Base-by-base conservation (phyloP, 768 basidiomycete genomes). In the Rhizopogon vesiculosus region DNA sequence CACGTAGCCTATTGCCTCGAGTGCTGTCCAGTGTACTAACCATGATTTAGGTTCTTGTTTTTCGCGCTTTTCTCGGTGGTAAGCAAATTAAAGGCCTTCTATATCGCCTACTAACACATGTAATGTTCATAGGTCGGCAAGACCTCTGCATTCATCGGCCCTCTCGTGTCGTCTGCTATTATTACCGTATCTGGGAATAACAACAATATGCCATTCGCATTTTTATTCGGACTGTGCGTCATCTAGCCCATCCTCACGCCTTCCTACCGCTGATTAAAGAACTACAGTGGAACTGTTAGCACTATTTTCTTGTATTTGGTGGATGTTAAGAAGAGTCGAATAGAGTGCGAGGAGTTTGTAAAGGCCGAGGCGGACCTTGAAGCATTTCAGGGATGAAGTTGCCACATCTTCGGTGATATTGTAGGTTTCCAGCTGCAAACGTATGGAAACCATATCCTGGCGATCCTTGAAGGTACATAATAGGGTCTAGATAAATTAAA, bases 61-160 rank as follows among this genome's bases (percentile, higher is more conserved):
- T 88, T 88, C 64, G 84, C 85, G n/a, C 69, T 88, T 1, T 86
- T 86, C 63, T 86, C 85, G 19, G 82, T 89, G 59, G 85, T 87
- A 62, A 49, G 71, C 61, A 18, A 39, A 28, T 31, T 10, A 31
- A 51, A 2, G 3, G 18, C 5, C n/a, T 22, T 35, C 15, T 1
- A 3, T 7, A 19, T 22, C 3, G 38, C 7, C 25, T 9, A 1
- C 19, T 53, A 22, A 56, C 39, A 25, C 31, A 44, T 22, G 18
- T 22, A 33, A 31, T 51, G 5, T 10, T 56, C 5, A 31, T 39
- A 86, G 83, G 72, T 87, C 42, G 86, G 87, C 13, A 89, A 88
- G 68, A 87, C 86, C 7, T 87, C 86, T 40, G 84, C 86, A 16
- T 87, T 89, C 66, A 87, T 89, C 56, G 87, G 87, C 0, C 86